Evolutionary conservation across 1,139 yeast genomes (phyloP).

Genomic region (Diutina scorzettiae): DNA sequence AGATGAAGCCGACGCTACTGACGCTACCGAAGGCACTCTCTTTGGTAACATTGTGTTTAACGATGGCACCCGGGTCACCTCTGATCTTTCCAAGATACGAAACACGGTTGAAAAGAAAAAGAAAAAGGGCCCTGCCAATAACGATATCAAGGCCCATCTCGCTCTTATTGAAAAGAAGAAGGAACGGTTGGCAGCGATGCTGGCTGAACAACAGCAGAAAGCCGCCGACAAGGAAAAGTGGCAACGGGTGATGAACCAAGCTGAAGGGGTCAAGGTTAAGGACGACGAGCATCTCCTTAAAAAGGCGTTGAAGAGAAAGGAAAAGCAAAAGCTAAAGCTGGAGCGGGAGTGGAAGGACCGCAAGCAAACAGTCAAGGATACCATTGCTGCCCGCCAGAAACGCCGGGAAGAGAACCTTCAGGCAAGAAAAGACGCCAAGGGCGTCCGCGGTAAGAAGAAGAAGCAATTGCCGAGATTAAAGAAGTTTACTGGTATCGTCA

Average conservation of each 20-base stretch:
- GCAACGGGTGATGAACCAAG: slow-evolving; percentile 73
- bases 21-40: slow-evolving; percentile 35
- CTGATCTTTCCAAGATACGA: slow-evolving; percentile 56
- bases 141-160: slow-evolving; percentile 77
- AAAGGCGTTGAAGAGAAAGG: slow-evolving; percentile 77
- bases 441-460: slow-evolving; percentile 56
- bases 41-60: slow-evolving; percentile 76
- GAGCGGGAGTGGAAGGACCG: slow-evolving; percentile 84
- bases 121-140: slow-evolving; percentile 75
- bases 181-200: slow-evolving; percentile 45
- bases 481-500: slow-evolving; percentile 49
- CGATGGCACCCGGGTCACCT: slow-evolving; percentile 74
- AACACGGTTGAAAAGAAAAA: slow-evolving; percentile 35
- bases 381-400: slow-evolving; percentile 62
- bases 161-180: slow-evolving; percentile 65
- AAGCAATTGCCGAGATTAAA: slow-evolving; percentile 37
- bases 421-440: slow-evolving; percentile 71
- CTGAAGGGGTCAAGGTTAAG: slow-evolving; percentile 79
- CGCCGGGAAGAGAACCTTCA: slow-evolving; percentile 85
- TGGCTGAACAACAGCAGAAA: slow-evolving; percentile 50
- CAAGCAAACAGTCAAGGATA: slow-evolving; percentile 63
- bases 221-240: slow-evolving; percentile 68
- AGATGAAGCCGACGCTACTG: slow-evolving; percentile 19
- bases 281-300: slow-evolving; percentile 84
- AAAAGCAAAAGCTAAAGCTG: slow-evolving; percentile 66